Evolutionary conservation across 1,284 basidiomycete species (phyloP).

Genomic region (Wallemia ichthyophaga): DNA sequence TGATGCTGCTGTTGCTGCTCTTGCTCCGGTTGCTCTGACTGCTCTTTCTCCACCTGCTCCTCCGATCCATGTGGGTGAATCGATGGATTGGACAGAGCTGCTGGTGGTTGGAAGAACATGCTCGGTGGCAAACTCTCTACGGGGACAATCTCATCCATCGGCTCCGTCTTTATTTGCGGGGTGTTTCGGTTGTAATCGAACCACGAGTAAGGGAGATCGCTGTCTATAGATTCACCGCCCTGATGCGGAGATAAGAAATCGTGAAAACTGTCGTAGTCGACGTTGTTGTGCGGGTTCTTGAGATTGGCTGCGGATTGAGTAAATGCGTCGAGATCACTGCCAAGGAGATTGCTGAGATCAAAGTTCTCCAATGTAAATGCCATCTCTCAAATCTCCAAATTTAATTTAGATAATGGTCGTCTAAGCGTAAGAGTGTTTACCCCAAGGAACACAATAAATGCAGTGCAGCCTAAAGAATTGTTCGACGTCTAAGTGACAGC

Average conservation of each 20-base stretch:
- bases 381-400: background rate
- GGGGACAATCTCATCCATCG: background rate
- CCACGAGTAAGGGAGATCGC: background rate
- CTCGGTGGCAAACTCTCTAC: background rate
- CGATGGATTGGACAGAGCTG: background rate
- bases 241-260: background rate
- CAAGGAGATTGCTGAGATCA: background rate
- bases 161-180: conserved; percentile 1
- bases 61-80: background rate
- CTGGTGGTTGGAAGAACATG: background rate
- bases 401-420: too few species aligned
- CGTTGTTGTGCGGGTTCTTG: background rate
- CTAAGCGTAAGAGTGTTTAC: too few species aligned
- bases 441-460: too few species aligned
- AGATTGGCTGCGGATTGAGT: background rate
- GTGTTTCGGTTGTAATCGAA: background rate
- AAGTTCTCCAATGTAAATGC: background rate
- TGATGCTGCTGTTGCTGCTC: too few species aligned
- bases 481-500: too few species aligned
- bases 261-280: background rate
- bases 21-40: background rate
- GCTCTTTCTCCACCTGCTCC: background rate
- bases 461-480: too few species aligned
- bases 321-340: background rate
- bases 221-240: background rate